These are phyloP conservation scores for Erodium maritimum DNA, from an alignment of 345 rosid species.

Conservation along the genomic window DNA sequence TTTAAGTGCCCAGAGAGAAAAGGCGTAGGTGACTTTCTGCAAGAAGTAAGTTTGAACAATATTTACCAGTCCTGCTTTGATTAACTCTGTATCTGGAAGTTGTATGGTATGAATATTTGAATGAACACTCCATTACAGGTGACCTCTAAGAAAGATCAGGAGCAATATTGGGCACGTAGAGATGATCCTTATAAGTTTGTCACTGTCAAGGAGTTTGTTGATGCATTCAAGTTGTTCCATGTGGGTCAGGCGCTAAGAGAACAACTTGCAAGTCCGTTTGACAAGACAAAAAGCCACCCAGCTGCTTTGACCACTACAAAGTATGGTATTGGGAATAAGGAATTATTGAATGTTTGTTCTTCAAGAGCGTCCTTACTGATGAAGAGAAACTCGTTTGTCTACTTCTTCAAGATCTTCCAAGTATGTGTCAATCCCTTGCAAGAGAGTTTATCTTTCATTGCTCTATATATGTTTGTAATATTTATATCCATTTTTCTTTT, in stretches of 20 bases:
- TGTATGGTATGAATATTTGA: no score
- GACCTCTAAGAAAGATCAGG: conserved; percentile 35
- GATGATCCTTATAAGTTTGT: conserved; percentile 27
- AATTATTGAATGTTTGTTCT: conserved; percentile 19
- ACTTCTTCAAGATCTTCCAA: conserved; percentile 29
- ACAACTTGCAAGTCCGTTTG: conserved; percentile 22
- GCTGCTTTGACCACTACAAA: conserved; percentile 26
- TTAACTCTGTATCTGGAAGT: no score
- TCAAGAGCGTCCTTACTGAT: conserved; percentile 29
- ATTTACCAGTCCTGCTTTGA: no score
- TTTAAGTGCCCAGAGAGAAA: conserved; percentile 19
- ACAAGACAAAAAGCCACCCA: conserved; percentile 22
- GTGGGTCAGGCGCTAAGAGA: conserved; percentile 15
- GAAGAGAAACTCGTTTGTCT: conserved; percentile 35
- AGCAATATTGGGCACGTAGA: conserved; percentile 23
- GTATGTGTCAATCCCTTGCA: conserved; percentile 6
- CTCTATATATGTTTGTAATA: background rate
- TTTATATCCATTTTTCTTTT: background rate
- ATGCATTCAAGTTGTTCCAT: conserved; percentile 18
- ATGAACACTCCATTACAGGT: conserved; percentile 14
- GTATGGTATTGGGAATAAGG: conserved; percentile 26
- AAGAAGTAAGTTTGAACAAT: conserved; percentile 10
- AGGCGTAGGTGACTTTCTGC: conserved; percentile 20
- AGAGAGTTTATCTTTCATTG: background rate
- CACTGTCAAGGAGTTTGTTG: conserved; percentile 21